Base-by-base conservation (phyloP, 768 basidiomycete species). In the Dioszegia crocea region DNA sequence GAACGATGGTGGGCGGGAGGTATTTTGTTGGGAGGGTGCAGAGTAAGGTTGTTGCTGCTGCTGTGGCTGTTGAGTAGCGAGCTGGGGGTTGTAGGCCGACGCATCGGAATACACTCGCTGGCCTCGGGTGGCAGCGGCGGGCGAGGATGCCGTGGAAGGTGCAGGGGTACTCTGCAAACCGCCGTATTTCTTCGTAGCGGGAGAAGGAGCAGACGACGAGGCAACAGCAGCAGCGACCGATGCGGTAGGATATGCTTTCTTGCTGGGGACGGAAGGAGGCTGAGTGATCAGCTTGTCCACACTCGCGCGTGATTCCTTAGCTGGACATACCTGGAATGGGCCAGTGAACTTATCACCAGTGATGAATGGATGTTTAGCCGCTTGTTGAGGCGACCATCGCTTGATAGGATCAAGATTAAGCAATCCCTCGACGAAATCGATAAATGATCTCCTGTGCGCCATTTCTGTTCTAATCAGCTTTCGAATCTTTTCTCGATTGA, bases 361-460 rank as follows among this genome's bases (percentile, higher is more conserved):
- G 67, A 99, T 96, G 79, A 98, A 99, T 1, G 96, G 96, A 76
- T 99, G 96, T 70, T 88, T 80, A 49, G 88, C 83, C 38, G 96
- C 96, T 78, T 99, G 93, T 71, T 96, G 91, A 24, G 96, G 94
- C 11, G 93, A 87, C 96, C 96, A 99, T 56, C 96, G 83, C 59
- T 90, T 88, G 56, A 94, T 85, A 17, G 96, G 94, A 71, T 98
- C 91, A 79, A 99, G 79, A 75, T 96, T 87, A 61, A 99, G 82
- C 21, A 98, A 81, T 31, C 96, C 96, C 76, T 89, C 86, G 57
- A 92, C 94, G 78, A 99, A 98, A 79, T 99, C 93, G 78, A 97
- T 90, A 79, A 99, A 97, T 14, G 94, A 88, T 47, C 88, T 83
- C 44, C 96, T 84, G 71, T 92, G 91, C 67, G 91, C 88, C 81